Evolutionary conservation across 176 grass and related monocot species (phyloP).

Genomic region (Puccinellia tenuiflora): DNA sequence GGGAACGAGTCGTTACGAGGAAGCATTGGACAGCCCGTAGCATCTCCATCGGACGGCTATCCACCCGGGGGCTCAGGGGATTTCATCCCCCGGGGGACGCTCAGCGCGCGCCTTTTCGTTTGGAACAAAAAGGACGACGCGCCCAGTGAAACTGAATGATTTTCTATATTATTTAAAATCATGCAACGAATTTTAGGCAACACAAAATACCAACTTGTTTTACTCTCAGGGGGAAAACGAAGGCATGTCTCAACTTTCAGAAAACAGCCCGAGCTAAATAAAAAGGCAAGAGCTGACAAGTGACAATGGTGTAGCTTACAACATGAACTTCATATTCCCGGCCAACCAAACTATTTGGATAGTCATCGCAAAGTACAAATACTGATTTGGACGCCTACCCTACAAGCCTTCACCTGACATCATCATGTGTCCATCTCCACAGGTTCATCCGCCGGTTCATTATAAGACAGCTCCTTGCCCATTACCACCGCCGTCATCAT

Average conservation of each 20-base stretch:
- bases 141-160: background rate
- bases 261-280: slow-evolving; percentile 3
- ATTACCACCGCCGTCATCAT: slow-evolving; percentile 74
- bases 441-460: slow-evolving; percentile 25
- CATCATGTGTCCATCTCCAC: slow-evolving; percentile 46
- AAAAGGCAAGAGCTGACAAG: slow-evolving; percentile 6
- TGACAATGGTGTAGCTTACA: slow-evolving; percentile 15
- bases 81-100: no score
- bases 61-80: no score
- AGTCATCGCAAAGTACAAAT: background rate
- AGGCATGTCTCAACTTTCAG: slow-evolving; percentile 17
- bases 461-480: slow-evolving; percentile 44
- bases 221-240: background rate
- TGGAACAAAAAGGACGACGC: background rate
- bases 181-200: background rate
- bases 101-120: no score
- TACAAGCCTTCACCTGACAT: background rate
- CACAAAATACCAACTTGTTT: background rate
- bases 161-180: background rate
- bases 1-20: no score
- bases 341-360: background rate
- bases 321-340: background rate
- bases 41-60: no score
- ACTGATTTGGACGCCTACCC: background rate
- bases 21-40: no score